Evolutionary conservation across 768 basidiomycete genomes (phyloP).

Genomic region (Lactarius hengduanensis): DNA sequence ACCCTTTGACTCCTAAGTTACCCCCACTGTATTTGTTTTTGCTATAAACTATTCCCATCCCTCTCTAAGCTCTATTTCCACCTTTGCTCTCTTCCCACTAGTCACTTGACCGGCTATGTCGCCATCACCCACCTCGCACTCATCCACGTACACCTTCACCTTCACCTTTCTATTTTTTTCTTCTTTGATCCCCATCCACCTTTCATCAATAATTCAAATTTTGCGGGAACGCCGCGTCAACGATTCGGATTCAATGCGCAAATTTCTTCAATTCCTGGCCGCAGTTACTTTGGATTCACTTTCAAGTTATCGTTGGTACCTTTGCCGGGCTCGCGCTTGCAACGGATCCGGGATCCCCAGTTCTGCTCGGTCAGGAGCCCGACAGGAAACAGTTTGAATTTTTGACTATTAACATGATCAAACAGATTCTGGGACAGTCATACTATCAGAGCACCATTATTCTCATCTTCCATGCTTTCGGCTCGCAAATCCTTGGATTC

Average conservation of each 20-base stretch:
- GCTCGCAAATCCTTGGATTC: slow-evolving; percentile 66
- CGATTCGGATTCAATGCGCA: slow-evolving; percentile 76
- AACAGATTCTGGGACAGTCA: slow-evolving; percentile 91
- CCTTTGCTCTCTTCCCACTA: too few relatives aligned
- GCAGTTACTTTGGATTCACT: slow-evolving; percentile 80
- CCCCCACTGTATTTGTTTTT: too few relatives aligned
- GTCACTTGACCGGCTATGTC: too few relatives aligned
- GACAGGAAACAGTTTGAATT: slow-evolving; percentile 80
- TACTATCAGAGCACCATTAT: slow-evolving; percentile 80
- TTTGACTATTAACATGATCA: slow-evolving; percentile 90
- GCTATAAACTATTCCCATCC: too few relatives aligned
- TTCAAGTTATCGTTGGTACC: slow-evolving; percentile 98
- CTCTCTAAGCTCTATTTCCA: too few relatives aligned
- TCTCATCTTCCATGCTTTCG: slow-evolving; percentile 87
- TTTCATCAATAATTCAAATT: too few relatives aligned
- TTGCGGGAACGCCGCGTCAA: too few relatives aligned
- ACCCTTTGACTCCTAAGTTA: too few relatives aligned
- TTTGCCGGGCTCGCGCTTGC: slow-evolving; percentile 97
- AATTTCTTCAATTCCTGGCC: slow-evolving; percentile 60
- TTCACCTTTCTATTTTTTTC: too few relatives aligned
- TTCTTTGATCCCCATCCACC: too few relatives aligned
- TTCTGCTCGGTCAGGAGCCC: slow-evolving; percentile 83
- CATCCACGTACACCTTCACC: too few relatives aligned
- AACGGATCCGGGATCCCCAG: slow-evolving; percentile 86
- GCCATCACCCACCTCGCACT: too few relatives aligned